Evolutionary conservation across 169 alveolate genomes (phyloP).

Genomic region (Amoebophrya sp.): DNA sequence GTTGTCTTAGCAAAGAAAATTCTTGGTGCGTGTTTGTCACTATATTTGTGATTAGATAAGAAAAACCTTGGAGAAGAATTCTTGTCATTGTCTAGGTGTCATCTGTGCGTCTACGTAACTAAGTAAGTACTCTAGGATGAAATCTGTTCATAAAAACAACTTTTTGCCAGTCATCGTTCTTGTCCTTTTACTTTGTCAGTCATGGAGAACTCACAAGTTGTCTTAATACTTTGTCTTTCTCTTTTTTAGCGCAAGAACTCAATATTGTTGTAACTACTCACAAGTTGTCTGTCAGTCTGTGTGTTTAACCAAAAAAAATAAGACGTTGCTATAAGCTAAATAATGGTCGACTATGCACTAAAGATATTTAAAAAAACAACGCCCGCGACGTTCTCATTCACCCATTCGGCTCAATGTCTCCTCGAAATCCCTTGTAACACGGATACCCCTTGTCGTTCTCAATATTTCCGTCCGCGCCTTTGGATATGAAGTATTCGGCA

Average conservation of each 20-base stretch:
- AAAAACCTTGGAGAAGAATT: too few species aligned
- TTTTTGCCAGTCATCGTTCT: background rate
- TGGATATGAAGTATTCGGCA: background rate
- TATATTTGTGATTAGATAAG: too few species aligned
- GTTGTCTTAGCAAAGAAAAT: too few species aligned
- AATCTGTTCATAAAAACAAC: too few species aligned
- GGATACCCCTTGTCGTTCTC: background rate
- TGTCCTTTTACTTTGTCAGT: background rate
- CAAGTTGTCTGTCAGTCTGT: background rate
- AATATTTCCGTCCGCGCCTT: background rate
- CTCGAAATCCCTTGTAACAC: background rate
- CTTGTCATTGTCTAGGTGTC: too few species aligned
- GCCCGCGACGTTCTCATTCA: background rate
- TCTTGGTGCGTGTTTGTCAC: too few species aligned
- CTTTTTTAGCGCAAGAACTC: background rate
- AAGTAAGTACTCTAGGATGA: too few species aligned
- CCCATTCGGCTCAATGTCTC: background rate
- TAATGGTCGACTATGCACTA: background rate
- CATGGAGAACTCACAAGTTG: too few species aligned
- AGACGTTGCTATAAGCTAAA: background rate
- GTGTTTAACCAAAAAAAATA: too few species aligned
- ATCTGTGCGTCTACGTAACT: too few species aligned
- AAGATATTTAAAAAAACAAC: background rate
- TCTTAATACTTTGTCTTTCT: background rate
- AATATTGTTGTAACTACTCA: background rate